Percentiles rank a stretch among this genome's conserved stretches.
Evolutionary conservation across 148 eudicot genomes (phyloP).

Genomic region (Tetragonia tetragonoides): DNA sequence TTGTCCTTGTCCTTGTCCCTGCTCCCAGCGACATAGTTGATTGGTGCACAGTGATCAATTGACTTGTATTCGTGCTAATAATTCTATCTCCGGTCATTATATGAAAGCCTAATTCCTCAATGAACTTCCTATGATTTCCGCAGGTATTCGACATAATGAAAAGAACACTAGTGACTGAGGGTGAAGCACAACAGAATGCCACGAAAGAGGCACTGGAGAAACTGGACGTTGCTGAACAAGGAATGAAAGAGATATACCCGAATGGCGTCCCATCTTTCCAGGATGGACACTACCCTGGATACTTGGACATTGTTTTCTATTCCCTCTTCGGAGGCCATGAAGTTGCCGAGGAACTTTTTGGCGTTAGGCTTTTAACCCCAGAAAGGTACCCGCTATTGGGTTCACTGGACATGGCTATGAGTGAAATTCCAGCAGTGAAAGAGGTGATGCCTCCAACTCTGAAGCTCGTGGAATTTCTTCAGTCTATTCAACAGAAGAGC

Average conservation of each 20-base stretch:
- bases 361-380: background rate
- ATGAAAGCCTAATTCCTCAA: no score
- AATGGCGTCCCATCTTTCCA: conserved; percentile 17
- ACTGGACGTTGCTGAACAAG: conserved; percentile 25
- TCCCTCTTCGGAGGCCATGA: conserved; percentile 15
- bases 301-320: conserved; percentile 28
- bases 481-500: conserved; percentile 3
- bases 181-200: conserved; percentile 12
- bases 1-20: no score
- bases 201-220: conserved; percentile 12
- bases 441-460: conserved; percentile 10
- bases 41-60: no score
- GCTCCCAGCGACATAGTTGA: no score
- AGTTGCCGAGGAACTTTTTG: conserved; percentile 10
- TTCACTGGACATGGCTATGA: conserved; percentile 20
- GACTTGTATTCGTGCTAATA: no score
- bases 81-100: no score
- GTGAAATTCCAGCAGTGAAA: conserved; percentile 11
- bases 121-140: background rate
- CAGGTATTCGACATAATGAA: conserved; percentile 21
- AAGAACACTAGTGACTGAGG: conserved; percentile 6
- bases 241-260: conserved; percentile 29
- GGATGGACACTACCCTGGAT: conserved; percentile 24
- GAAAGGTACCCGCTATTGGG: conserved; percentile 20
- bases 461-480: conserved; percentile 8